Base-by-base conservation (phyloP, 371 early-diverging fungal species). In the Cokeromyces recurvatus region DNA sequence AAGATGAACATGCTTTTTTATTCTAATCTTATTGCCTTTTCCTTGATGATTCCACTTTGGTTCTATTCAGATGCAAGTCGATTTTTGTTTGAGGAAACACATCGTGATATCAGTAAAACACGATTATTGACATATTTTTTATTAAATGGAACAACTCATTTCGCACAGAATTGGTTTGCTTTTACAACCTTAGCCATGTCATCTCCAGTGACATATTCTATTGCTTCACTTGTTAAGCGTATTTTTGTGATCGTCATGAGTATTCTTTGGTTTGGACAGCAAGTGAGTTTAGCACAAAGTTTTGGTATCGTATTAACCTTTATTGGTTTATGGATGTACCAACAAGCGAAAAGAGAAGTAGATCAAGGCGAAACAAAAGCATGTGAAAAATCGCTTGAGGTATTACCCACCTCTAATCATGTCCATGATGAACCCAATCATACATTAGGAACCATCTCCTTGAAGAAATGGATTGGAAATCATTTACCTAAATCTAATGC, bases 171-270 rank as follows among this genome's bases (percentile, higher is more conserved):
- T 47, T 74, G 88, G 53, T 77, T 91, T 53, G 88, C 93, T 1
- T 88, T 93, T 59, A 82, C 82, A 22, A 78, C 94, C 10, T 67
- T 93, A 31, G 68, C 81, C 3, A 62, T 85, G 40, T 86, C 90
- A 6, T 85, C 87, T 1, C 89, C 94, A 1, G 90, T 95, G 27
- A 90, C 93, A 1, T 95, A 91, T 63, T 87, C 89, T 9, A 89
- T 95, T 49, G 85, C 89, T 6, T 86, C 87, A 9, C 73, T 95
- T 46, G 67, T 91, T 48, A 95, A 95, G 68, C 82, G 95, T 24
- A 89, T 95, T 35, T 80, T 91, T 51, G 93, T 95, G 27, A 93
- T 95, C 59, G 82, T 82, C 25, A 86, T 88, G 43, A 78, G 82
- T 46, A 89, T 95, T 32, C 31, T 91, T 5, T 95, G 88, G 78